A percentile compares a stretch with the other conserved stretches of the same genome.
Conservation (phyloP, 2,329 filamentous ascomycete species). For the Curvularia sp. region DNA sequence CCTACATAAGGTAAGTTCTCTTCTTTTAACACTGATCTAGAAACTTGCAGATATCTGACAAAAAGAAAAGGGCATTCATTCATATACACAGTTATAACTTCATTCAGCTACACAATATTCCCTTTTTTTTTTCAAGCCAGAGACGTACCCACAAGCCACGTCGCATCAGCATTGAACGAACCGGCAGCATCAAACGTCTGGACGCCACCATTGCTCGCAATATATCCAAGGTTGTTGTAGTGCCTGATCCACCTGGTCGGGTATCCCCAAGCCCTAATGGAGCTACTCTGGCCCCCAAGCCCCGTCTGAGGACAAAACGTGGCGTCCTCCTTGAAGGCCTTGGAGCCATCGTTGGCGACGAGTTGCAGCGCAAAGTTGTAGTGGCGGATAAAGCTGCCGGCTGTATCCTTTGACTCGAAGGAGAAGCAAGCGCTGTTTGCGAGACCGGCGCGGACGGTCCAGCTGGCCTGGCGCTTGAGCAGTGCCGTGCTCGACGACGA, state of each 20-base stretch:
- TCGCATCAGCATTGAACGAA: constrained; percentile 64
- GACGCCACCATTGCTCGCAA: constrained; percentile 64
- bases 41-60: too few relatives aligned
- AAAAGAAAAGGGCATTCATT: neutral
- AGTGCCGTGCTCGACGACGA: constrained; percentile 59
- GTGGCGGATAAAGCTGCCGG: constrained; percentile 67
- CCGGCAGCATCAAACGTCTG: constrained; percentile 60
- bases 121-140: constrained; percentile 23
- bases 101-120: neutral
- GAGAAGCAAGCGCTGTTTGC: constrained; percentile 65
- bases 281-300: constrained; percentile 60
- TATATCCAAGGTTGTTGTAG: constrained; percentile 57
- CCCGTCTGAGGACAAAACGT: constrained; percentile 67
- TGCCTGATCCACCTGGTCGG: constrained; percentile 67
- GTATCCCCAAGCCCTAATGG: constrained; percentile 66
- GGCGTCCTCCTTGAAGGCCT: constrained; percentile 67
- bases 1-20: too few relatives aligned
- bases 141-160: constrained; percentile 46
- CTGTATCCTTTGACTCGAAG: constrained; percentile 66
- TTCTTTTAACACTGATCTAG: too few relatives aligned
- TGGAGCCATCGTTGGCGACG: constrained; percentile 61
- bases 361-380: constrained; percentile 61
- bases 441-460: constrained; percentile 65
- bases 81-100: neutral
- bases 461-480: constrained; percentile 63